These are phyloP conservation scores for Meira nashicola DNA, from an alignment of 1,284 basidiomycete genomes.

Conservation along the genomic window DNA sequence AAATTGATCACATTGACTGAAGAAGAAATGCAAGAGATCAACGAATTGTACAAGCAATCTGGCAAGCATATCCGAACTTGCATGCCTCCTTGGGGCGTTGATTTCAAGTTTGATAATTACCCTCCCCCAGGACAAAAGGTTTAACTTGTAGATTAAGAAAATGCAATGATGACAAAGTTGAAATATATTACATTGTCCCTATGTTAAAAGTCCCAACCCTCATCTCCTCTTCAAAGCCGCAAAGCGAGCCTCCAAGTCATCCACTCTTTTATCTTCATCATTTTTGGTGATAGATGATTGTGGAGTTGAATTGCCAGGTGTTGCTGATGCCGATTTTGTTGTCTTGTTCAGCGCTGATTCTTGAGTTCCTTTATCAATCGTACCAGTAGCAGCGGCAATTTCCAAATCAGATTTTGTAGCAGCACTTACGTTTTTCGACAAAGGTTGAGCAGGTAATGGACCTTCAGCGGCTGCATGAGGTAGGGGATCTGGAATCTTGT, in stretches of 20 bases:
- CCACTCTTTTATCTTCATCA: slow-evolving; percentile 9
- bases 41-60: slow-evolving; percentile 31
- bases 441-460: not conserved
- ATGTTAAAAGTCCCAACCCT: not conserved
- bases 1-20: slow-evolving; percentile 25
- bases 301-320: too few relatives aligned
- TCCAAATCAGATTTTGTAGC: slow-evolving; percentile 7
- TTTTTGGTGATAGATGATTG: not conserved
- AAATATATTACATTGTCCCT: not conserved
- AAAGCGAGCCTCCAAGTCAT: slow-evolving; percentile 15
- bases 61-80: slow-evolving; percentile 32
- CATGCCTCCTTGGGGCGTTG: slow-evolving; percentile 30
- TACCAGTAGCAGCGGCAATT: slow-evolving; percentile 1
- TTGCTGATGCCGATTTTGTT: slow-evolving; percentile 3
- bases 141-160: too few relatives aligned
- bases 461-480: slow-evolving; percentile 1
- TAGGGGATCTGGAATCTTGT: not conserved
- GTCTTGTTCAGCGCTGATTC: not conserved
- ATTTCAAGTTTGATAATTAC: slow-evolving; percentile 17
- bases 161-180: too few relatives aligned
- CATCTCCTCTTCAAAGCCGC: slow-evolving; percentile 17
- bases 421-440: not conserved
- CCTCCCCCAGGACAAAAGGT: not conserved
- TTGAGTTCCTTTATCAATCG: slow-evolving; percentile 8
- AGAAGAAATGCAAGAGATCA: slow-evolving; percentile 35